Conservation (phyloP, 2,329 filamentous ascomycete species). For the Fusarium virguliforme region DNA sequence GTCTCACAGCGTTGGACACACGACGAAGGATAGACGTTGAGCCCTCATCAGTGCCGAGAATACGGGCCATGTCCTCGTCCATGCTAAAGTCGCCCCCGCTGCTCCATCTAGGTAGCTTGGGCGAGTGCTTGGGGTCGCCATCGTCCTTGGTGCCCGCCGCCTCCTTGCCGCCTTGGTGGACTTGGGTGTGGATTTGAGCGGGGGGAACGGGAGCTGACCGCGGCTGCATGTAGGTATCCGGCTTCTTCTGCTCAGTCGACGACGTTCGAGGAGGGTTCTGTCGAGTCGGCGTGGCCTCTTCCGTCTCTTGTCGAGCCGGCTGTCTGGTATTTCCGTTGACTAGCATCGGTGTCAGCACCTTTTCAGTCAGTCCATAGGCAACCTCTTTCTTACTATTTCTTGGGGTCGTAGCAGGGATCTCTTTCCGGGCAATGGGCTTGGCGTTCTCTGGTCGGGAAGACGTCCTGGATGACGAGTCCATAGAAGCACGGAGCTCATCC, state of each 20-base stretch:
- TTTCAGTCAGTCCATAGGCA: not conserved
- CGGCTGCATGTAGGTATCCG: constrained; percentile 72
- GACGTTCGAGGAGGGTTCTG: constrained; percentile 45
- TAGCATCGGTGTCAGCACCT: constrained; percentile 38
- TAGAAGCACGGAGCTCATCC: constrained; percentile 62
- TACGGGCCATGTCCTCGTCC: constrained; percentile 95
- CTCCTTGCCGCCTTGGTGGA: constrained; percentile 63
- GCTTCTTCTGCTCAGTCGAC: constrained; percentile 43
- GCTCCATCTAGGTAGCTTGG: constrained; percentile 82
- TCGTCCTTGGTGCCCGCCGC: constrained; percentile 63
- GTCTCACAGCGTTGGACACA: constrained; percentile 93
- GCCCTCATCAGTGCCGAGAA: constrained; percentile 83
- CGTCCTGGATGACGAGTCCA: constrained; percentile 59
- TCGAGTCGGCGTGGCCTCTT: constrained; percentile 45
- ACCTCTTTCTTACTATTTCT: constrained; percentile 61
- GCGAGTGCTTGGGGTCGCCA: constrained; percentile 68
- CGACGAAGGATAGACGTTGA: constrained; percentile 87
- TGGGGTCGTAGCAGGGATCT: constrained; percentile 64
- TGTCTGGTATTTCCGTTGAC: constrained; percentile 51
- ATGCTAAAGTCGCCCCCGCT: constrained; percentile 89
- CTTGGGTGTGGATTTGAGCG: constrained; percentile 35
- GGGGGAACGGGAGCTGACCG: constrained; percentile 71
- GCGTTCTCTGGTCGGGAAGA: constrained; percentile 59
- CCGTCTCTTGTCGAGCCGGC: constrained; percentile 44
- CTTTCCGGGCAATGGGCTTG: constrained; percentile 76